These are phyloP conservation scores for Ceratobasidium sp. DNA, from an alignment of 1,284 basidiomycete genomes.

Conservation along the genomic window DNA sequence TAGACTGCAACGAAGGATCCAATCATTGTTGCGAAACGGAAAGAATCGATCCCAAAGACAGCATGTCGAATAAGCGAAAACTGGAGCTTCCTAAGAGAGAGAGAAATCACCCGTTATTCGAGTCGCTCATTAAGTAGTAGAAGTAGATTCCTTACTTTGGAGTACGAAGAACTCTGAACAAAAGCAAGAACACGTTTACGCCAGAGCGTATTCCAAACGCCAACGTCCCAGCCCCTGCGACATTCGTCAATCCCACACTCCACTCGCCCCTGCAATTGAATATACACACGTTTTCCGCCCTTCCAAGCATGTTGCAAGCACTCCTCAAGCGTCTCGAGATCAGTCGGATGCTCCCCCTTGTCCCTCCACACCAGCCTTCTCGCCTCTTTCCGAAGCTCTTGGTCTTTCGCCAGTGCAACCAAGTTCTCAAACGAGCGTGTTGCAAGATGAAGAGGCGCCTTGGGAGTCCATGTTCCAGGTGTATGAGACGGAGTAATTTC, in stretches of 20 bases:
- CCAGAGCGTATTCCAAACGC: slow-evolving; percentile 83
- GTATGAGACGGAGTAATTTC: slow-evolving; percentile 37
- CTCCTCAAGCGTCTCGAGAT: slow-evolving; percentile 73
- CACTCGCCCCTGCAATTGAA: too few relatives aligned
- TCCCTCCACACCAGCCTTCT: slow-evolving; percentile 86
- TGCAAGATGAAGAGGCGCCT: slow-evolving; percentile 11
- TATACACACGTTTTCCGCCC: slow-evolving; percentile 78
- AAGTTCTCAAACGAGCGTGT: slow-evolving; percentile 75
- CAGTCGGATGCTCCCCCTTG: slow-evolving; percentile 76
- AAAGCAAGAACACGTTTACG: slow-evolving; percentile 79
- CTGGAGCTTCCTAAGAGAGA: slow-evolving; percentile 59
- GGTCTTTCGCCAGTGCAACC: slow-evolving; percentile 81
- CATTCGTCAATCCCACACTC: slow-evolving; percentile 15
- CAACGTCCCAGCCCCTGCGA: slow-evolving; percentile 76
- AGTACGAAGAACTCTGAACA: slow-evolving; percentile 72
- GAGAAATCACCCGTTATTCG: neutral
- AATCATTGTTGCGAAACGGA: slow-evolving; percentile 86
- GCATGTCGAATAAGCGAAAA: slow-evolving; percentile 75
- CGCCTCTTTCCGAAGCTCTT: slow-evolving; percentile 71
- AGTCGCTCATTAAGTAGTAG: neutral
- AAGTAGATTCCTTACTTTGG: slow-evolving; percentile 62
- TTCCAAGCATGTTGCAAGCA: slow-evolving; percentile 78
- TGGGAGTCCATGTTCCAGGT: slow-evolving; percentile 35
- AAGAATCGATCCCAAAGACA: slow-evolving; percentile 80
- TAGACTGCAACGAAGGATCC: slow-evolving; percentile 81